phyloP scores from a whole-genome alignment of 2,329 filamentous ascomycete genomes.

The Cordyceps fumosorosea region DNA sequence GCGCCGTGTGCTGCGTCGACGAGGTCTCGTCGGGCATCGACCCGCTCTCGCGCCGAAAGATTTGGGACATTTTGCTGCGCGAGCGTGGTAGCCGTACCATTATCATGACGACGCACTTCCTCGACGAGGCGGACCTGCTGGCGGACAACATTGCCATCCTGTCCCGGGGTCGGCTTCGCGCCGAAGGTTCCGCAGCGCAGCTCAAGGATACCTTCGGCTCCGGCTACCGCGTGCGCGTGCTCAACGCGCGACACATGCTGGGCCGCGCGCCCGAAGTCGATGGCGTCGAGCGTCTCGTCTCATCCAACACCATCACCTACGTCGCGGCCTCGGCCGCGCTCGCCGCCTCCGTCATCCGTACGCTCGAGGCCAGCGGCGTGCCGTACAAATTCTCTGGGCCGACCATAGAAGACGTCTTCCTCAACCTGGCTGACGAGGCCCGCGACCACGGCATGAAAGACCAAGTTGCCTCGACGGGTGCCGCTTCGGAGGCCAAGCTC shows the following conservation, averaged over 20 bases:
- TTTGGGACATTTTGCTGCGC: conserved; percentile 55
- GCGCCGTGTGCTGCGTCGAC: conserved; percentile 65
- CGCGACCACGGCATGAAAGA: conserved; percentile 14
- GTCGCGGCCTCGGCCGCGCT: conserved; percentile 58
- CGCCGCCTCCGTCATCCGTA: conserved; percentile 61
- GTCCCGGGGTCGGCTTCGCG: conserved; percentile 59
- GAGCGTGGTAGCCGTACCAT: conserved; percentile 62
- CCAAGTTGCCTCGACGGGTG: not conserved
- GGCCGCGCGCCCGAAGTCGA: conserved; percentile 44
- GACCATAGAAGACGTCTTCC: conserved; percentile 67
- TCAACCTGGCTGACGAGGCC: conserved; percentile 53
- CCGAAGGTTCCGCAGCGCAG: conserved; percentile 61
- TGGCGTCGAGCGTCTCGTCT: conserved; percentile 45
- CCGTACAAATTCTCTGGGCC: conserved; percentile 62
- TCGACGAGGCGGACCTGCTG: conserved; percentile 69
- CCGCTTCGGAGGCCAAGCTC: not conserved
- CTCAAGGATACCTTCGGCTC: conserved; percentile 59
- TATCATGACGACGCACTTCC: conserved; percentile 66
- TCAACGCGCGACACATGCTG: conserved; percentile 18
- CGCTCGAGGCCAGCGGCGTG: conserved; percentile 58
- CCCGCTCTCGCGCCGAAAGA: conserved; percentile 52
- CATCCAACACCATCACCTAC: conserved; percentile 65
- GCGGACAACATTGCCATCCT: conserved; percentile 66
- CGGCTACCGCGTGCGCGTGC: conserved; percentile 24
- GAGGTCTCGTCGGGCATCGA: conserved; percentile 70